Percentiles rank a stretch among this genome's conserved stretches.
phyloP scores from a whole-genome alignment of 2,329 filamentous ascomycete genomes.

The Colletotrichum gloeosporioides region DNA sequence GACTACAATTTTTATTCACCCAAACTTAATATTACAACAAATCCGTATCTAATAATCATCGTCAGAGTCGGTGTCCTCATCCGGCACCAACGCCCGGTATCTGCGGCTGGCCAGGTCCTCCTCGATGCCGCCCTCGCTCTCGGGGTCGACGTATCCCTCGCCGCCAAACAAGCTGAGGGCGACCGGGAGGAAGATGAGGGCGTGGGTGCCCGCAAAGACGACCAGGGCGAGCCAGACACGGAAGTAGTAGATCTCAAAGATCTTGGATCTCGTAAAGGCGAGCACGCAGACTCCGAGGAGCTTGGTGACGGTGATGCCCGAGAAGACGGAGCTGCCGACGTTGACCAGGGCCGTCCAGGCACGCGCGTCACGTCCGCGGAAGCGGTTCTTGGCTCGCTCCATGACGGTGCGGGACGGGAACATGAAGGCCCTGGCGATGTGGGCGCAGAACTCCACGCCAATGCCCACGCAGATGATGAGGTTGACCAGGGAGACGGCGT shows the following conservation, averaged over 20 bases:
- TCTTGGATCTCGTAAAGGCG: conserved; percentile 95
- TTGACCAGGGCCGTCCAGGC: conserved; percentile 95
- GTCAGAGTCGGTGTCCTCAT: conserved; percentile 78
- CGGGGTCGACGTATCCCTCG: conserved; percentile 85
- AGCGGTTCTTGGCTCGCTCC: conserved; percentile 78
- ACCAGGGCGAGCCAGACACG: conserved; percentile 94
- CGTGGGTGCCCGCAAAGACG: conserved; percentile 85
- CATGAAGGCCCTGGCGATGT: conserved; percentile 94
- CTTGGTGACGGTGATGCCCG: conserved; percentile 95
- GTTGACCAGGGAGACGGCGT: conserved; percentile 95
- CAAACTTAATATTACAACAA: not conserved
- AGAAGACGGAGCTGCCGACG: conserved; percentile 93
- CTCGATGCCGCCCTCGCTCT: conserved; percentile 86
- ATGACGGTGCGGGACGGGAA: conserved; percentile 86
- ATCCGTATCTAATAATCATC: conserved; percentile 54
- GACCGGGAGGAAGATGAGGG: conserved; percentile 90
- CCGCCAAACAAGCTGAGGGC: conserved; percentile 86
- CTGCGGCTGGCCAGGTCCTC: conserved; percentile 83
- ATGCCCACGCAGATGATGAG: conserved; percentile 97
- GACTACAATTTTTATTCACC: conserved; percentile 1
- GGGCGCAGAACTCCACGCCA: conserved; percentile 95
- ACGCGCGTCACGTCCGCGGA: conserved; percentile 82
- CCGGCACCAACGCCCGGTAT: conserved; percentile 78
- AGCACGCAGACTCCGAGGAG: conserved; percentile 89
- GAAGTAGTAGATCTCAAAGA: conserved; percentile 99